These are phyloP conservation scores for Stygiomarasmius scandens DNA, from an alignment of 1,284 basidiomycete genomes.

Conservation along the genomic window DNA sequence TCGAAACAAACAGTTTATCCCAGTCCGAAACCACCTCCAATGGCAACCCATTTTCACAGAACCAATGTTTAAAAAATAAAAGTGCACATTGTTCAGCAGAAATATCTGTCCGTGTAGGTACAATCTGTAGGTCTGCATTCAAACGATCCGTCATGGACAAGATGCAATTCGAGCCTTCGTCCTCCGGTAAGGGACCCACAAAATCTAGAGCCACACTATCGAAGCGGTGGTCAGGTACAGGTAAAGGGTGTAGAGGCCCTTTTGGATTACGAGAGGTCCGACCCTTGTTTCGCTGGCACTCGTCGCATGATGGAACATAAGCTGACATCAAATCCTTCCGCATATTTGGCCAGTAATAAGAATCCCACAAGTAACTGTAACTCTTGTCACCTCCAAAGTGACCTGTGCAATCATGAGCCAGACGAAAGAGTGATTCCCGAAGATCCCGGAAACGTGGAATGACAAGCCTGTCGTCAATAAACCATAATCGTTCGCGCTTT, in stretches of 20 bases:
- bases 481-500: constrained; percentile 7
- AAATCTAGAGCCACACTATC: constrained; percentile 25
- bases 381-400: constrained; percentile 27
- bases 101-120: constrained; percentile 26
- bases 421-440: constrained; percentile 23
- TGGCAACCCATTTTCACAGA: constrained; percentile 21
- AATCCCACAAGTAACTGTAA: constrained; percentile 16
- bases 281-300: constrained; percentile 36
- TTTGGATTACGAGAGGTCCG: not conserved
- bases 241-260: constrained; percentile 26
- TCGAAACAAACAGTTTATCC: constrained; percentile 10
- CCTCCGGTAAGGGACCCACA: constrained; percentile 21
- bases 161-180: constrained; percentile 26
- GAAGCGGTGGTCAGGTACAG: constrained; percentile 19
- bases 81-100: constrained; percentile 26
- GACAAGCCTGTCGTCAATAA: constrained; percentile 1
- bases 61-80: constrained; percentile 29
- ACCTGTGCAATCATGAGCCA: constrained; percentile 22
- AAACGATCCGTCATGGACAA: constrained; percentile 36
- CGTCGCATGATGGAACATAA: constrained; percentile 34
- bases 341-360: constrained; percentile 43
- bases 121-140: constrained; percentile 31
- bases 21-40: constrained; percentile 16
- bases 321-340: constrained; percentile 26
- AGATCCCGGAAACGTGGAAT: constrained; percentile 7